Conservation (phyloP, 805 yeast species). For the Kuraishia borneana region DNA sequence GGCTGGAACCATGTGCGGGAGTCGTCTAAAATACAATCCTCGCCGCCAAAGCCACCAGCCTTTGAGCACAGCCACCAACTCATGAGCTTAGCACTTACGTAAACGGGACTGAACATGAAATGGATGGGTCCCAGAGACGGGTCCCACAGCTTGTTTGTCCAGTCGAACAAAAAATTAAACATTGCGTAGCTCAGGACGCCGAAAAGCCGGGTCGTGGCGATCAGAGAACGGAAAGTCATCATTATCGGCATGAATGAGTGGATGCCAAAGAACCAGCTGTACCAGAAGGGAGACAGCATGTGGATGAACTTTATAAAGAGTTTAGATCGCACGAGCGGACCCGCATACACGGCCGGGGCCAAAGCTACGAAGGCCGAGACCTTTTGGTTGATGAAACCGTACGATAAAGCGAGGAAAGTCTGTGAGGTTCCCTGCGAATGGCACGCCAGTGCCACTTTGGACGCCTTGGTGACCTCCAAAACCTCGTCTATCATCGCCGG, state of each 20-base stretch:
- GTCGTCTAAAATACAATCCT: slow-evolving; percentile 41
- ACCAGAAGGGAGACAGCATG: slow-evolving; percentile 30
- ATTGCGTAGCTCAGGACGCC: slow-evolving; percentile 63
- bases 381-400: slow-evolving; percentile 35
- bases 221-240: slow-evolving; percentile 41
- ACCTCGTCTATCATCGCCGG: slow-evolving; percentile 63
- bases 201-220: slow-evolving; percentile 41
- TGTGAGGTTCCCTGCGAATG: slow-evolving; percentile 96
- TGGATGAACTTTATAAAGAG: slow-evolving; percentile 53
- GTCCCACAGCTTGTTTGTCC: slow-evolving; percentile 80
- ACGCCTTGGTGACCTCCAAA: slow-evolving; percentile 23
- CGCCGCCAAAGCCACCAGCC: slow-evolving; percentile 33
- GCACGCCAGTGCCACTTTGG: slow-evolving; percentile 52
- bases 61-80: slow-evolving; percentile 74
- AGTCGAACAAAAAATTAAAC: slow-evolving; percentile 80
- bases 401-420: slow-evolving; percentile 55
- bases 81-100: slow-evolving; percentile 72
- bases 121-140: slow-evolving; percentile 53
- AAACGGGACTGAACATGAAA: slow-evolving; percentile 79
- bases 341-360: slow-evolving; percentile 91
- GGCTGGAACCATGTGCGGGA: slow-evolving; percentile 41
- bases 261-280: slow-evolving; percentile 55
- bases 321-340: slow-evolving; percentile 55
- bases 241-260: slow-evolving; percentile 72
- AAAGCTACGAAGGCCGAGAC: slow-evolving; percentile 63